These are phyloP conservation scores for Piper betle DNA, from an alignment of 164 flowering plant genomes.

Conservation along the genomic window DNA sequence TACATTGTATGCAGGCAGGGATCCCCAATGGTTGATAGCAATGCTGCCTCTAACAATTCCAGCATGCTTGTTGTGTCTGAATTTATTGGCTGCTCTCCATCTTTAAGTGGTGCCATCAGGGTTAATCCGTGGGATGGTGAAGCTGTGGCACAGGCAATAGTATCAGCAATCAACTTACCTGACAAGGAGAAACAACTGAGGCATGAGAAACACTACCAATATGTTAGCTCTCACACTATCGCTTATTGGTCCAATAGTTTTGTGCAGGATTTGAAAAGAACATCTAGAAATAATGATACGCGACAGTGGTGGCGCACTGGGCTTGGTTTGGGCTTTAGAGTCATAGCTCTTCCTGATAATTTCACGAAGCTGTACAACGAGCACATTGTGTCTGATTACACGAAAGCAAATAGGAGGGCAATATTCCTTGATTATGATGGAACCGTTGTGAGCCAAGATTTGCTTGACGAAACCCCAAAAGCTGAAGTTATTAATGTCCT, in stretches of 20 bases:
- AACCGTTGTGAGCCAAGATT: constrained; percentile 11
- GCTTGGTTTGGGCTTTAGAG: constrained; percentile 12
- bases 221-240: constrained; percentile 13
- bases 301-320: constrained; percentile 14
- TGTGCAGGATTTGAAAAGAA: constrained; percentile 10
- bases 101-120: constrained; percentile 15
- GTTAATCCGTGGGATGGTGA: constrained; percentile 16
- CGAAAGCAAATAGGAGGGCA: constrained; percentile 10
- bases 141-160: constrained; percentile 11
- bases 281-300: constrained; percentile 11
- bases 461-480: constrained; percentile 9
- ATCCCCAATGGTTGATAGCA: constrained; percentile 2
- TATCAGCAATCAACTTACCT: constrained; percentile 5
- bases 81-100: constrained; percentile 15
- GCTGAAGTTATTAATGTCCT: constrained; percentile 11
- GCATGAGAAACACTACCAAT: constrained; percentile 15
- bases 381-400: constrained; percentile 10
- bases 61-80: constrained; percentile 15
- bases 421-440: constrained; percentile 16
- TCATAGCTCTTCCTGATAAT: constrained; percentile 7
- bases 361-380: constrained; percentile 12
- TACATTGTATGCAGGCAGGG: constrained; percentile 15
- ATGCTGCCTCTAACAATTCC: background rate
- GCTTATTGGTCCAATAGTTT: constrained; percentile 13
- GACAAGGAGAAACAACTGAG: constrained; percentile 10